Evolutionary conservation across 2,329 filamentous ascomycete species (phyloP).

Genomic region (Verticillium nonalfalfae): DNA sequence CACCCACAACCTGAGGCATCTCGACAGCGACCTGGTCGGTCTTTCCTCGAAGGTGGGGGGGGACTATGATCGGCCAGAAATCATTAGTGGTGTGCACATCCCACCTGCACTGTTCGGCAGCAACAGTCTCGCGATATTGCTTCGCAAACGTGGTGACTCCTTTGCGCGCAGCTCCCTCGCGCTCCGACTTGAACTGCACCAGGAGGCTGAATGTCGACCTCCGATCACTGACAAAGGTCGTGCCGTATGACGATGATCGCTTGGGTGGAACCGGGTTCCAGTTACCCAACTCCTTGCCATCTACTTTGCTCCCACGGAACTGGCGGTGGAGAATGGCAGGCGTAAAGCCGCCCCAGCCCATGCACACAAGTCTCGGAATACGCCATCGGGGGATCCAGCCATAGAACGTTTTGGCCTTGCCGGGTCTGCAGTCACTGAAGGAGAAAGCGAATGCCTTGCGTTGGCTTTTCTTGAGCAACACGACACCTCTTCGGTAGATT

Average conservation of each 20-base stretch:
- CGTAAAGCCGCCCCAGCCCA: not conserved
- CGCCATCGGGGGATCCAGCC: not conserved
- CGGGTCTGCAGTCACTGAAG: not conserved
- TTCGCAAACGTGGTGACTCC: not conserved
- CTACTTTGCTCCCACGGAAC: not conserved
- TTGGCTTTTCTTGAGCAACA: not conserved
- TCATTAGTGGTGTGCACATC: not conserved
- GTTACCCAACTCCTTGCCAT: not conserved
- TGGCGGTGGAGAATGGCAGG: not conserved
- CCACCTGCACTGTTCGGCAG: not conserved
- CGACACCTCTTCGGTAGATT: not conserved
- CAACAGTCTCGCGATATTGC: not conserved
- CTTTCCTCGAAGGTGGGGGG: not conserved
- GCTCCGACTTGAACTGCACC: not conserved
- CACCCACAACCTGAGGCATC: no score
- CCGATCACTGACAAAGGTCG: not conserved
- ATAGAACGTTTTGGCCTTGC: not conserved
- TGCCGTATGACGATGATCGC: not conserved
- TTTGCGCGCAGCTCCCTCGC: not conserved
- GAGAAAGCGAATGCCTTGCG: not conserved
- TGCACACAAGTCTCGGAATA: not conserved
- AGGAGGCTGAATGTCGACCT: not conserved
- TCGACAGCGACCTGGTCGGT: not conserved
- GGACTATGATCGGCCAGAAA: not conserved
- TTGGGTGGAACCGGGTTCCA: not conserved